Conservation (phyloP, 768 basidiomycete genomes). For the Lentinula lateritia region DNA sequence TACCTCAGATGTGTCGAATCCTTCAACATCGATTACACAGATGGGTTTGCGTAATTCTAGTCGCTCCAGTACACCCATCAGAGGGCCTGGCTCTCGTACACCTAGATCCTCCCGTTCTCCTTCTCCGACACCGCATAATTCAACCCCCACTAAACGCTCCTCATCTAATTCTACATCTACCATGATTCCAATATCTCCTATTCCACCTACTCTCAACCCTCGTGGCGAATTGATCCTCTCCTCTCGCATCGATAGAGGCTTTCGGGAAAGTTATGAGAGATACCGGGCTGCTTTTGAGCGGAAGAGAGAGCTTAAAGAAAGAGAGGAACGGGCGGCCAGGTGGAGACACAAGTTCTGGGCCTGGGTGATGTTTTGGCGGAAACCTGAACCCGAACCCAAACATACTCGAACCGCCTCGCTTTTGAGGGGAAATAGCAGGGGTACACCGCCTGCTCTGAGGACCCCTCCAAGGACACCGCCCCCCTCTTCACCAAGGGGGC, state of each 20-base stretch:
- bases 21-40: slow-evolving; percentile 27
- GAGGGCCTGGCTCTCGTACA: slow-evolving; percentile 13
- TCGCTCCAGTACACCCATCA: slow-evolving; percentile 13
- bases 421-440: not conserved
- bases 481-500: not conserved
- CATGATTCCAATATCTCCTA: slow-evolving; percentile 64
- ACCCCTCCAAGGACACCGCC: not conserved
- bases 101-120: slow-evolving; percentile 20
- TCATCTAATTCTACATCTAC: slow-evolving; percentile 29
- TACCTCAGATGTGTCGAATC: slow-evolving; percentile 18
- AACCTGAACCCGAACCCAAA: not conserved
- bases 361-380: not conserved
- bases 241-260: slow-evolving; percentile 72
- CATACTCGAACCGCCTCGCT: not conserved
- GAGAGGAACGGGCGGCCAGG: slow-evolving; percentile 22
- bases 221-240: slow-evolving; percentile 97
- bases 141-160: not conserved
- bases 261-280: slow-evolving; percentile 89
- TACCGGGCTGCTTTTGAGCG: slow-evolving; percentile 87
- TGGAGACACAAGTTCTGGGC: slow-evolving; percentile 24
- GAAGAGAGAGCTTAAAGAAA: slow-evolving; percentile 59
- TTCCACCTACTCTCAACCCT: slow-evolving; percentile 84
- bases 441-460: not conserved
- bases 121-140: slow-evolving; percentile 13
- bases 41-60: slow-evolving; percentile 18